Base-by-base conservation (phyloP, 1,139 yeast species). In the Yamadazyma sp. region DNA sequence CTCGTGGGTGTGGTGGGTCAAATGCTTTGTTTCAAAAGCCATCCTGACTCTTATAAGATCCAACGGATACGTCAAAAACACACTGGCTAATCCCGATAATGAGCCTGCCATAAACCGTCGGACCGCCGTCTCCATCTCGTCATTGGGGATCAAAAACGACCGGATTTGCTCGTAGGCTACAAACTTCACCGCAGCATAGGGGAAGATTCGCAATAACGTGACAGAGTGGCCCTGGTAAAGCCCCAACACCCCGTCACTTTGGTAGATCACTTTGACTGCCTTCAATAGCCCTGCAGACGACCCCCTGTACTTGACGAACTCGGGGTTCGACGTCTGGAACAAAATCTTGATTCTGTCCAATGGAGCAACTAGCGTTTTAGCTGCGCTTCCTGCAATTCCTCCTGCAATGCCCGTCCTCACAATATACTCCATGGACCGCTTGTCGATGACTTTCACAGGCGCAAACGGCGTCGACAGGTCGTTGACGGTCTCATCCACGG, bases 151-250 rank as follows among this genome's bases (percentile, higher is more conserved):
- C 44, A 94, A 61, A 1, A 87, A 43, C 11, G 87, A 73, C 46
- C 99, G 66, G 38, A 91, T 80, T 61, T 92, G 98, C 64, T 92
- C 99, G 62, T 92, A 92, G 4, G 95, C 91, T n/a, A 94, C 96
- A 60, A 92, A 92, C 59, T 92, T 94, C 56, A 92, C 87, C 12
- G 97, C 96, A 3, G 98, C 98, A 59, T 92, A 92, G 1, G 99
- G 99, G 62, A 92, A 92, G 7, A 92, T 88, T 45, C 99, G 73
- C 33, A 91, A 61, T 37, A 92, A 67, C 0, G 98, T 92, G 0
- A 95, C 96, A 2, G 95, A 86, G 61, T 92, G 98, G 28, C 99
- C 99, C 55, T 91, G 96, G 59, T 82, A 92, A 42, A 92, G 76
- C 1, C 98, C 98, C 34, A 67, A 48, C 1, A 81, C 39, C n/a